Evolutionary conservation across 148 eudicot species (phyloP).

Genomic region (Arctostaphylos glauca): DNA sequence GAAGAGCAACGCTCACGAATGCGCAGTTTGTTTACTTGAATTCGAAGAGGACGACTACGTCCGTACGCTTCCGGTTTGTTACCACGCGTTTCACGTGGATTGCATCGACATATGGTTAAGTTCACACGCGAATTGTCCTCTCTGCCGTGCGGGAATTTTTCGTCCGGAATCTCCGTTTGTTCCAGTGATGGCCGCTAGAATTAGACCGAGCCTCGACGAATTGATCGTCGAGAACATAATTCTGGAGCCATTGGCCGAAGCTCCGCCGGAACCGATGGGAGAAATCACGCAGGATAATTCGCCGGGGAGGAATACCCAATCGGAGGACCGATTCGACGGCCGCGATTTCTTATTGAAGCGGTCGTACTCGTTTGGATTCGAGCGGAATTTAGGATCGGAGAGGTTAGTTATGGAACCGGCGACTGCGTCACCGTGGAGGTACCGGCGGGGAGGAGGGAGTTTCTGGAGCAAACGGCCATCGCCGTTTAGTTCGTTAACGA

Average conservation of each 20-base stretch:
- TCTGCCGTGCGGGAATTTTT: constrained; percentile 68
- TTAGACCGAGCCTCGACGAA: constrained; percentile 68
- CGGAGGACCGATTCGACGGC: constrained; percentile 40
- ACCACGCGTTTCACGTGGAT: constrained; percentile 83
- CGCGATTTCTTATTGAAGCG: constrained; percentile 57
- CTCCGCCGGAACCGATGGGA: constrained; percentile 18
- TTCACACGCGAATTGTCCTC: constrained; percentile 85
- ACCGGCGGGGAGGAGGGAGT: constrained; percentile 43
- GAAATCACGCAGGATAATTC: constrained; percentile 38
- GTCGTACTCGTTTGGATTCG: constrained; percentile 88
- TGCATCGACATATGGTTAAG: constrained; percentile 89
- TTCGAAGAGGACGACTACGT: constrained; percentile 78
- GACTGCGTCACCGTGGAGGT: constrained; percentile 72
- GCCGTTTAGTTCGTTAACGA: constrained; percentile 54
- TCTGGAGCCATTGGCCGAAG: constrained; percentile 44
- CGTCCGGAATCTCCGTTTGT: constrained; percentile 51
- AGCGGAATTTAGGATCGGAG: constrained; percentile 66
- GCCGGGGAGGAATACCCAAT: constrained; percentile 29
- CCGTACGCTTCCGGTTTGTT: constrained; percentile 76
- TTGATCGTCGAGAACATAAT: constrained; percentile 45
- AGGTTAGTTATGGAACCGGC: constrained; percentile 53
- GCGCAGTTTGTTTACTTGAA: constrained; percentile 82
- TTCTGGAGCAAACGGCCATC: constrained; percentile 75
- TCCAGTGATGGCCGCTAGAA: constrained; percentile 77
- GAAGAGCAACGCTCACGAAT: constrained; percentile 43